These are phyloP conservation scores for Blumeria hordei DNA, from an alignment of 2,329 filamentous ascomycete species.

Conservation along the genomic window DNA sequence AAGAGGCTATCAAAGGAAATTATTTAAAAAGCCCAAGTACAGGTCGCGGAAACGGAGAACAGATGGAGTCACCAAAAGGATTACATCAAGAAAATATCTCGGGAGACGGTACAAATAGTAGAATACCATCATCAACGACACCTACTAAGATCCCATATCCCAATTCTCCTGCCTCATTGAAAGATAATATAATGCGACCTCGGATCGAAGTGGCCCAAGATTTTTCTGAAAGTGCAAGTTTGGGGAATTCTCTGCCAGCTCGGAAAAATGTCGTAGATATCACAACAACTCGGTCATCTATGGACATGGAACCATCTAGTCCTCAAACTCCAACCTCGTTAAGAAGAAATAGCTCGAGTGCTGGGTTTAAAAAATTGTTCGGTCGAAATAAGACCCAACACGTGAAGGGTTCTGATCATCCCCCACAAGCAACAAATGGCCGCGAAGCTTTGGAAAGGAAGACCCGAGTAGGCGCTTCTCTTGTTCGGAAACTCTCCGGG, in stretches of 20 bases:
- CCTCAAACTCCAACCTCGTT: slow-evolving; percentile 20
- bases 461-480: slow-evolving; percentile 6
- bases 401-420: slow-evolving; percentile 31
- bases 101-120: too few species aligned
- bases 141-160: too few species aligned
- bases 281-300: slow-evolving; percentile 5
- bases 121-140: too few species aligned
- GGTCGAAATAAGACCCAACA: slow-evolving; percentile 32
- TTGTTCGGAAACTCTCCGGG: slow-evolving; percentile 19
- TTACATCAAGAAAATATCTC: too few species aligned
- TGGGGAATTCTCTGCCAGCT: too few species aligned
- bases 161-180: too few species aligned
- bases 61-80: too few species aligned
- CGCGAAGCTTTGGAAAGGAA: slow-evolving; percentile 1
- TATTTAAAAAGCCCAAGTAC: slow-evolving; percentile 55
- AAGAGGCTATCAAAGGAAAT: slow-evolving; percentile 60
- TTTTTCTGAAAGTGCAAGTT: too few species aligned
- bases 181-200: too few species aligned
- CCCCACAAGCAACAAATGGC: slow-evolving; percentile 25
- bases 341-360: slow-evolving; percentile 20
- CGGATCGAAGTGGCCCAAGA: too few species aligned
- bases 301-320: slow-evolving; percentile 15
- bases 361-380: slow-evolving; percentile 41
- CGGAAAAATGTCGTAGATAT: too few species aligned
- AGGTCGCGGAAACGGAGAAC: slow-evolving; percentile 24